Evolutionary conservation across 2,329 filamentous ascomycete species (phyloP).

Genomic region (Cladobotryum mycophilum): DNA sequence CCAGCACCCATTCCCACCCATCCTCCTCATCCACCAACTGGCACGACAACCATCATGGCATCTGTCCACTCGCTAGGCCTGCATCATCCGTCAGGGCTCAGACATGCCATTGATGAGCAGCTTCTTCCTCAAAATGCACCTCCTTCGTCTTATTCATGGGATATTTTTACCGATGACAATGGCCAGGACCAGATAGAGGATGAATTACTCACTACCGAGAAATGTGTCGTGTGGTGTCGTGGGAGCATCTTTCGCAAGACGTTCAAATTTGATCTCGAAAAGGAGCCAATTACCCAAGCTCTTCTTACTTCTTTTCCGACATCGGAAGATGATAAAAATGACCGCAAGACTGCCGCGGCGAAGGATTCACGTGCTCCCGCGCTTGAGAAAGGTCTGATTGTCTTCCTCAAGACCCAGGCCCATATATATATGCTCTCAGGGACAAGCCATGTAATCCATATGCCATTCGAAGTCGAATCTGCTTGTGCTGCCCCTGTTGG

Average conservation of each 20-base stretch:
- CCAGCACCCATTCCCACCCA: not conserved
- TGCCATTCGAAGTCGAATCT: conserved; percentile 89
- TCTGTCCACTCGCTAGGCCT: conserved; percentile 84
- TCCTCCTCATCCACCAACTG: conserved; percentile 17
- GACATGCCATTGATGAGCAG: conserved; percentile 74
- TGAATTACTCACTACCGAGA: conserved; percentile 70
- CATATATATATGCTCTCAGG: conserved; percentile 90
- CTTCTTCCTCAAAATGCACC: conserved; percentile 64
- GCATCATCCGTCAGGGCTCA: conserved; percentile 78
- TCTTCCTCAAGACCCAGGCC: conserved; percentile 86
- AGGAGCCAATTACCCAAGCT: conserved; percentile 79
- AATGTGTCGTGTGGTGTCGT: conserved; percentile 82
- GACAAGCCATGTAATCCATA: conserved; percentile 79
- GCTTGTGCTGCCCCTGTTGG: conserved; percentile 78
- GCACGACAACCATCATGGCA: conserved; percentile 57
- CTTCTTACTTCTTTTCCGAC: conserved; percentile 75
- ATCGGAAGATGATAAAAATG: conserved; percentile 33
- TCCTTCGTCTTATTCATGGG: conserved; percentile 68
- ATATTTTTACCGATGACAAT: conserved; percentile 44
- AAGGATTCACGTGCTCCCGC: conserved; percentile 13
- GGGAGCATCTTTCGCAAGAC: conserved; percentile 78
- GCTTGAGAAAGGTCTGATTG: conserved; percentile 67
- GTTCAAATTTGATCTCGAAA: conserved; percentile 80
- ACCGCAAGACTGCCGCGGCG: conserved; percentile 4
- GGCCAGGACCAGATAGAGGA: conserved; percentile 54